Evolutionary conservation across 805 yeast species (phyloP).

Genomic region (Brettanomyces naardenensis): DNA sequence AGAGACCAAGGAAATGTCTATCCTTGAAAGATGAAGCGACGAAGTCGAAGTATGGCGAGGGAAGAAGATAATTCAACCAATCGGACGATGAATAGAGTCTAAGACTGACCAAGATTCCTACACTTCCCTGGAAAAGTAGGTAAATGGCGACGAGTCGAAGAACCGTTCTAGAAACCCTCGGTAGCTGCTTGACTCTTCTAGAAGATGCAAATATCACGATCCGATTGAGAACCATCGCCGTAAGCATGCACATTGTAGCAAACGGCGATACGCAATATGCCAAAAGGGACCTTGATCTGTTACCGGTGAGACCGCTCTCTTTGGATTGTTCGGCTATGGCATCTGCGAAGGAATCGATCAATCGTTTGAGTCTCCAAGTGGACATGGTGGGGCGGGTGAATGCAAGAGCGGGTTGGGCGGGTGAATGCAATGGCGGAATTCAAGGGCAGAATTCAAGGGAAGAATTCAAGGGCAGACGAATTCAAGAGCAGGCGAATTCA

Average conservation of each 20-base stretch:
- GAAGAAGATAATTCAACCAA: constrained; percentile 5
- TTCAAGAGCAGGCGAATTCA: too few species aligned
- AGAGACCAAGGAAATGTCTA: constrained; percentile 20
- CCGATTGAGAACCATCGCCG: constrained; percentile 51
- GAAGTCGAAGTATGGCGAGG: constrained; percentile 17
- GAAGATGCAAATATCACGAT: constrained; percentile 51
- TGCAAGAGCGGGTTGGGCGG: too few species aligned
- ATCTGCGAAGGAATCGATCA: constrained; percentile 21
- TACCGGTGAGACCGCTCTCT: constrained; percentile 20
- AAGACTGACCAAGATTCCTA: constrained; percentile 25
- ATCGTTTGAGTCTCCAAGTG: too few species aligned
- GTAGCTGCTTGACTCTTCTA: constrained; percentile 31
- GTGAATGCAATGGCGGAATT: too few species aligned
- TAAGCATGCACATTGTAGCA: constrained; percentile 46
- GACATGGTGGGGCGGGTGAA: too few species aligned
- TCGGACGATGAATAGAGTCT: constrained; percentile 8
- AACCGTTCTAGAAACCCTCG: constrained; percentile 20
- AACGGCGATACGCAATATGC: constrained; percentile 42
- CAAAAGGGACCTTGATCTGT: constrained; percentile 35
- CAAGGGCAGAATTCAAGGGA: too few species aligned
- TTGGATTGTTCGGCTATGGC: constrained; percentile 29
- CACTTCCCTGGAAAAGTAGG: constrained; percentile 25
- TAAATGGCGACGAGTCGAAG: constrained; percentile 33
- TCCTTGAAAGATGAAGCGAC: constrained; percentile 15
- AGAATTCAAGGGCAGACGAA: too few species aligned